Evolutionary conservation across 139 green algal genomes (phyloP).

Genomic region (Closterium sp.): DNA sequence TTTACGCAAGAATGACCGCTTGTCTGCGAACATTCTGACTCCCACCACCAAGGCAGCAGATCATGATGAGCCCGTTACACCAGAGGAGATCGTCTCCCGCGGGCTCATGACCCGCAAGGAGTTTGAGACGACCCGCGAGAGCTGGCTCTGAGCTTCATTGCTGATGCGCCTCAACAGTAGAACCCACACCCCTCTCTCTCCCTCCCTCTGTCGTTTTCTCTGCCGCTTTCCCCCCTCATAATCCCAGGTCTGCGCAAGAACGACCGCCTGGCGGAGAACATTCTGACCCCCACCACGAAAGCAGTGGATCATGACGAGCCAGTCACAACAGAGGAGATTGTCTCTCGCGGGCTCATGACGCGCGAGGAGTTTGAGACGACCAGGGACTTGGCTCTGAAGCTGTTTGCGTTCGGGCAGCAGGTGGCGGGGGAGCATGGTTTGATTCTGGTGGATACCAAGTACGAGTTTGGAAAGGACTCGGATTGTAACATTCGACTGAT

Average conservation of each 20-base stretch:
- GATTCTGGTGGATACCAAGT: conserved; percentile 90
- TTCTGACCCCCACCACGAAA: conserved; percentile 98
- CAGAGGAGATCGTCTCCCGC: neutral
- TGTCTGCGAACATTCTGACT: too few relatives aligned
- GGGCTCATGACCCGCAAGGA: too few relatives aligned
- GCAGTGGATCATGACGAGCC: conserved; percentile 84
- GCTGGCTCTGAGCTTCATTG: conserved; percentile 78
- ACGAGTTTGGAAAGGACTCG: conserved; percentile 72
- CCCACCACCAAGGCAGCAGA: too few relatives aligned
- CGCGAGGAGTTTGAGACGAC: conserved; percentile 57
- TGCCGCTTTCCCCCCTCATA: too few relatives aligned
- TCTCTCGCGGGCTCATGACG: conserved; percentile 79
- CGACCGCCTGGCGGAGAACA: conserved; percentile 72
- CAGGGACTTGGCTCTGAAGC: conserved; percentile 67
- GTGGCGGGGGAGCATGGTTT: conserved; percentile 80
- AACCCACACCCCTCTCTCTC: neutral
- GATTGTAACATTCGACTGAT: conserved; percentile 72
- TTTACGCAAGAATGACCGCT: too few relatives aligned
- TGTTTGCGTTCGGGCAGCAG: conserved; percentile 80
- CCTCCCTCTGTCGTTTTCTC: neutral
- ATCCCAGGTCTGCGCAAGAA: conserved; percentile 90
- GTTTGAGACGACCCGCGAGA: too few relatives aligned
- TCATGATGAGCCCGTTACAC: too few relatives aligned
- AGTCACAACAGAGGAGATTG: conserved; percentile 72
- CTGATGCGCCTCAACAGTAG: too few relatives aligned